phyloP scores from a whole-genome alignment of 345 rosid species.

The Jatropha curcas region DNA sequence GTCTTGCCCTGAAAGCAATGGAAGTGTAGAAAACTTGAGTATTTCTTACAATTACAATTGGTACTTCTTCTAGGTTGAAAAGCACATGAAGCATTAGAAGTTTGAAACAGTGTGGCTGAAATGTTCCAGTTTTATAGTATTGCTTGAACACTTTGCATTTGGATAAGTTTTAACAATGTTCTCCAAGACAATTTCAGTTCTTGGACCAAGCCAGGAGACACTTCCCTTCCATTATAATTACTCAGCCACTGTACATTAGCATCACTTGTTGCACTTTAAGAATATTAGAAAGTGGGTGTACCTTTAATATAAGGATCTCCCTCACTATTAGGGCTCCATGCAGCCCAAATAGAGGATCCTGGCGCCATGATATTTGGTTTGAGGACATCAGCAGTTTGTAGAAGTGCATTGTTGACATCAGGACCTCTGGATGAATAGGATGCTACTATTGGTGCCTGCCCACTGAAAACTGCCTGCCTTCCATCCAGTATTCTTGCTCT shows the following conservation, averaged over 20 bases:
- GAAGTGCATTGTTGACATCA: conserved; percentile 44
- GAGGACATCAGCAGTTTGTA: conserved; percentile 50
- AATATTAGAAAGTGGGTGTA: conserved; percentile 7
- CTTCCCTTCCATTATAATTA: not conserved
- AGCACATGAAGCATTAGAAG: not conserved
- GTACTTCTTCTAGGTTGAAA: not conserved
- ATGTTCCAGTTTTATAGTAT: not conserved
- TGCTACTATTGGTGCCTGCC: conserved; percentile 47
- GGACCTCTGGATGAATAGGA: conserved; percentile 55
- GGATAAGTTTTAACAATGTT: no score
- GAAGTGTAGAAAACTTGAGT: conserved; percentile 1
- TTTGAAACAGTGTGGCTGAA: not conserved
- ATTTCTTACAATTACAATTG: not conserved
- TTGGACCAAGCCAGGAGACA: not conserved
- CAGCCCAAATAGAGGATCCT: conserved; percentile 56
- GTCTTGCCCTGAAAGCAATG: conserved; percentile 33
- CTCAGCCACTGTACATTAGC: not conserved
- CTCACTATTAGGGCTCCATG: conserved; percentile 47
- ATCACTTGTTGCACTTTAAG: not conserved
- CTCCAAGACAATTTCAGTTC: not conserved
- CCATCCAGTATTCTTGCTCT: conserved; percentile 48
- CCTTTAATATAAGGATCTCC: conserved; percentile 46
- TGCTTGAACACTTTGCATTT: conserved; percentile 2
- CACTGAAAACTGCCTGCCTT: conserved; percentile 39
- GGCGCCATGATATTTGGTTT: conserved; percentile 56